A percentile compares a stretch with the other conserved stretches of the same genome.
These are phyloP conservation scores for Cryptococcus sp. DNA, from an alignment of 1,284 basidiomycete species.

Conservation along the genomic window DNA sequence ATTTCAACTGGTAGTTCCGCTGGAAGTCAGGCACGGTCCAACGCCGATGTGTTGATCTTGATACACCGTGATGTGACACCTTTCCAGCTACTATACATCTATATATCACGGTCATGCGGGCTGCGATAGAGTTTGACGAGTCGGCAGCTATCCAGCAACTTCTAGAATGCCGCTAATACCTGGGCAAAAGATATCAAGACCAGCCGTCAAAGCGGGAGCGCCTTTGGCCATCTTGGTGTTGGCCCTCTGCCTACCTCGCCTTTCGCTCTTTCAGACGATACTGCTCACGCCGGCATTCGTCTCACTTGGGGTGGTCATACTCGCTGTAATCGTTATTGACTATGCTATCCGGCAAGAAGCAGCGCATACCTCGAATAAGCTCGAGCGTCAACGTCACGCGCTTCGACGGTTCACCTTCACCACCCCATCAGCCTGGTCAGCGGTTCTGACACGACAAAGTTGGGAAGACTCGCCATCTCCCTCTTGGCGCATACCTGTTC, in stretches of 20 bases:
- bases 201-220: slow-evolving; percentile 19
- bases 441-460: slow-evolving; percentile 70
- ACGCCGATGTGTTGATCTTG: no score
- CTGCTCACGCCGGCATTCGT: slow-evolving; percentile 16
- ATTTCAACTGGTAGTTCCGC: no score
- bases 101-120: slow-evolving; percentile 1
- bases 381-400: slow-evolving; percentile 43
- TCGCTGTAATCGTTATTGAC: slow-evolving; percentile 38
- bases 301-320: slow-evolving; percentile 50
- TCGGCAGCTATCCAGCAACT: no score
- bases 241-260: slow-evolving; percentile 53
- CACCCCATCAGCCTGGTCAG: slow-evolving; percentile 86
- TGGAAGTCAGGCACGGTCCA: no score
- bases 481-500: slow-evolving; percentile 22
- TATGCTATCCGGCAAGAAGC: slow-evolving; percentile 50
- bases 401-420: slow-evolving; percentile 73
- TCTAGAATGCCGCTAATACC: no score
- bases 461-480: slow-evolving; percentile 69
- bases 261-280: slow-evolving; percentile 15
- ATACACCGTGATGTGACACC: no score
- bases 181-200: no score
- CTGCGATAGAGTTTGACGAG: neutral
- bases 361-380: neutral
- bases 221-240: slow-evolving; percentile 62
- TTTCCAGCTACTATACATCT: no score